These are phyloP conservation scores for Grosmannia huntii DNA, from an alignment of 2,329 filamentous ascomycete species.

Conservation along the genomic window DNA sequence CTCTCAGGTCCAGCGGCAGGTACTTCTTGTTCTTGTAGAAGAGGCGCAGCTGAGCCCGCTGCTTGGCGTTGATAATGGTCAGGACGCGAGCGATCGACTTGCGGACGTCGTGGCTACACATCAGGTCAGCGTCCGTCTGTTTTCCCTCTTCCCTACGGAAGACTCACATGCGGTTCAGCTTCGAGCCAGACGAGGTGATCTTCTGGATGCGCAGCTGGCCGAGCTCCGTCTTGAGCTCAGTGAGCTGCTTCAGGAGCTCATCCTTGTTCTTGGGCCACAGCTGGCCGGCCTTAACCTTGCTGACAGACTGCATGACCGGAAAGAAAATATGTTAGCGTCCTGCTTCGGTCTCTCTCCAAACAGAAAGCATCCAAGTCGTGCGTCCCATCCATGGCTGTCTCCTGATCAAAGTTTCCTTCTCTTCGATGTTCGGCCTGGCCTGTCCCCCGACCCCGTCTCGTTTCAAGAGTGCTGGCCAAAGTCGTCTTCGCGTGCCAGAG, in stretches of 20 bases:
- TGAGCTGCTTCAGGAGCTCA: slow-evolving; percentile 89
- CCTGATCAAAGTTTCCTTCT: background rate
- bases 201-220: slow-evolving; percentile 96
- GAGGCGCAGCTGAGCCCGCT: slow-evolving; percentile 90
- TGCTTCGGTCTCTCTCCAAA: background rate
- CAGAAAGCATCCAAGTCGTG: too few species aligned
- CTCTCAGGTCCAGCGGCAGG: slow-evolving; percentile 91
- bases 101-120: slow-evolving; percentile 82
- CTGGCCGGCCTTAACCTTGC: slow-evolving; percentile 84
- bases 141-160: background rate
- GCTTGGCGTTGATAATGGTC: slow-evolving; percentile 99
- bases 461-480: background rate
- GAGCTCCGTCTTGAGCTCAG: slow-evolving; percentile 91
- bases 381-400: too few species aligned
- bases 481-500: background rate
- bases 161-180: slow-evolving; percentile 93
- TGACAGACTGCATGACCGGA: slow-evolving; percentile 31
- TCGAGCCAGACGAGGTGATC: slow-evolving; percentile 87
- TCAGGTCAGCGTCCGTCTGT: slow-evolving; percentile 4
- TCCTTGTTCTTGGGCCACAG: slow-evolving; percentile 99
- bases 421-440: background rate
- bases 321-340: slow-evolving; percentile 5
- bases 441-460: background rate
- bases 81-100: slow-evolving; percentile 99
- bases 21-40: slow-evolving; percentile 99